These are phyloP conservation scores for Luffa aegyptiaca DNA, from an alignment of 306 rosid species.

Conservation along the genomic window DNA sequence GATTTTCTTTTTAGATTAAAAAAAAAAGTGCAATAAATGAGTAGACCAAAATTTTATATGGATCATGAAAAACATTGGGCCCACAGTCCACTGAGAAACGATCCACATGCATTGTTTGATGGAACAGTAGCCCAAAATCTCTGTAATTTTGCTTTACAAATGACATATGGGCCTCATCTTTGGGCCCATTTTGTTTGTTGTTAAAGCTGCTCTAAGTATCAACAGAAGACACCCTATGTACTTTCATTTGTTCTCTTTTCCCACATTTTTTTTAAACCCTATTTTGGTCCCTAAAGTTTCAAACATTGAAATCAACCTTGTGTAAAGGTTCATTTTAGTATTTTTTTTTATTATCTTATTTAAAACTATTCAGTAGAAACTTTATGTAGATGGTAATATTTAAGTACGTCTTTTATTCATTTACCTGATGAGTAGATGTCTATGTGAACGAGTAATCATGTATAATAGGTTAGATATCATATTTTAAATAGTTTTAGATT, in stretches of 20 bases:
- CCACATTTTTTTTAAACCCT: not conserved
- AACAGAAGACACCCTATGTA: not conserved
- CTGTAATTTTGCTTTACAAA: not conserved
- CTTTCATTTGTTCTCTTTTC: not conserved
- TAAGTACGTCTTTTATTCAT: not conserved
- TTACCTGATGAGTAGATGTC: not conserved
- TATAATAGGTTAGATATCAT: not conserved
- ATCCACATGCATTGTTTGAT: not conserved
- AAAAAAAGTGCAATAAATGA: not conserved
- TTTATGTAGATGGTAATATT: not conserved
- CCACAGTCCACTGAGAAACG: not conserved
- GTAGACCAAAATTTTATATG: not conserved
- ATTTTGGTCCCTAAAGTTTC: not conserved
- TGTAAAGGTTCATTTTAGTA: not conserved
- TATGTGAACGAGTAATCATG: not conserved
- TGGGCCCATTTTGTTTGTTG: slow-evolving; percentile 5
- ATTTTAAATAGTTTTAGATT: too few relatives aligned
- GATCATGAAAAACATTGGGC: not conserved
- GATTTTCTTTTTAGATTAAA: not conserved
- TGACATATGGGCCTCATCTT: slow-evolving; percentile 10
- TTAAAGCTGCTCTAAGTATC: not conserved
- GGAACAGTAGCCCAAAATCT: not conserved
- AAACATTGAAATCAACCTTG: not conserved
- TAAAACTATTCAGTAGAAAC: not conserved
- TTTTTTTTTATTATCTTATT: not conserved